Evolutionary conservation across 2,329 filamentous ascomycete genomes (phyloP).

Genomic region (Bimuria novae-zelandiae): DNA sequence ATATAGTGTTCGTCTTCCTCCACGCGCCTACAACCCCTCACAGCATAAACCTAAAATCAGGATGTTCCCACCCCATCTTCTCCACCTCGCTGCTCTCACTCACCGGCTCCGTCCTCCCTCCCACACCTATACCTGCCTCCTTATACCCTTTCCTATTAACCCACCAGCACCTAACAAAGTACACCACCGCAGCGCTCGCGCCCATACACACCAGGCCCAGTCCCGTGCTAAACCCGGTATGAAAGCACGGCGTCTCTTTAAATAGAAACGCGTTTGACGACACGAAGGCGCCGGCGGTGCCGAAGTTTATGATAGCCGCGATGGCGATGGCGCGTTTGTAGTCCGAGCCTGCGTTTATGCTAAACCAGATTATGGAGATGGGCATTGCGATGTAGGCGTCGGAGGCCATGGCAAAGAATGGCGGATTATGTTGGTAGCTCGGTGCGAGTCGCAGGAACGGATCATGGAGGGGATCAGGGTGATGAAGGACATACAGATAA

Average conservation of each 20-base stretch:
- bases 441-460: too few relatives aligned
- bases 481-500: too few relatives aligned
- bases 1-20: background rate
- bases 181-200: constrained; percentile 39
- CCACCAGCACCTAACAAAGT: constrained; percentile 53
- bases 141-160: constrained; percentile 53
- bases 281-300: constrained; percentile 61
- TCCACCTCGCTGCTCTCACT: constrained; percentile 21
- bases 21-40: background rate
- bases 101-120: constrained; percentile 46
- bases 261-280: constrained; percentile 47
- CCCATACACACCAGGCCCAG: constrained; percentile 33
- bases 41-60: constrained; percentile 54
- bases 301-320: constrained; percentile 44
- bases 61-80: constrained; percentile 57
- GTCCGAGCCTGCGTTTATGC: constrained; percentile 53
- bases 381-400: constrained; percentile 62
- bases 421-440: too few relatives aligned
- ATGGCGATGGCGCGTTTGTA: constrained; percentile 33
- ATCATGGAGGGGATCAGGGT: too few relatives aligned
- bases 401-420: too few relatives aligned
- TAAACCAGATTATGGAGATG: constrained; percentile 60
- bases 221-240: constrained; percentile 36
- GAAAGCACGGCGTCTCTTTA: constrained; percentile 29
- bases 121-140: constrained; percentile 41